phyloP scores from a whole-genome alignment of 805 yeast species.

The Komagataella ulmi region DNA sequence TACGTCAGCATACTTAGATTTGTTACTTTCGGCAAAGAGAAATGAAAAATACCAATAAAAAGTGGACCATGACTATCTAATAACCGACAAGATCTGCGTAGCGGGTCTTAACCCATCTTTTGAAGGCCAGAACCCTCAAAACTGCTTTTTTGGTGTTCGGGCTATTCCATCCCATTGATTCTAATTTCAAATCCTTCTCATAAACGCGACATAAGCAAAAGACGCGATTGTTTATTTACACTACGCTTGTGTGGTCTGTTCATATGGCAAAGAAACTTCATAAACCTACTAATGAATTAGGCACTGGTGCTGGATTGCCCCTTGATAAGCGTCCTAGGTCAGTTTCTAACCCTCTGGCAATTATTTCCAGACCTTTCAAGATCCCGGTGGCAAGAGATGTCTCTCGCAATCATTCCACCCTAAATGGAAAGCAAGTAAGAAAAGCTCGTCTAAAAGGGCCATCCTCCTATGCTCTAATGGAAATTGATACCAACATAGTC shows the following conservation, averaged over 20 bases:
- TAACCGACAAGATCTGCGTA: too few relatives aligned
- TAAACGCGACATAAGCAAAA: background rate
- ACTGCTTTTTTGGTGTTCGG: background rate
- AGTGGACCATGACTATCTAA: background rate
- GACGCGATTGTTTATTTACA: background rate
- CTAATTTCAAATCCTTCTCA: background rate
- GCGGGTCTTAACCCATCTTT: too few relatives aligned
- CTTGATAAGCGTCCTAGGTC: constrained; percentile 39
- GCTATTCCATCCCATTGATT: background rate
- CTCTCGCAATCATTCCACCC: constrained; percentile 4
- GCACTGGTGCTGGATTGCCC: constrained; percentile 62
- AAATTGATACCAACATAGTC: constrained; percentile 11
- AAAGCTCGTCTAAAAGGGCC: constrained; percentile 20
- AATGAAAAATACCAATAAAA: background rate
- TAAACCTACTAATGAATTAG: constrained; percentile 33
- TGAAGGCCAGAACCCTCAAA: too few relatives aligned
- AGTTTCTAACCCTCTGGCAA: constrained; percentile 33
- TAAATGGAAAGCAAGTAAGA: constrained; percentile 11
- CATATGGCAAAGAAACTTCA: constrained; percentile 15
- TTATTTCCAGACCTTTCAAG: constrained; percentile 54
- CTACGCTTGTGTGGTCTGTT: background rate
- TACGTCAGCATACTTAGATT: background rate
- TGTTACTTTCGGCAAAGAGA: background rate
- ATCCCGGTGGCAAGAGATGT: constrained; percentile 37
- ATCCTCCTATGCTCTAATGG: constrained; percentile 25